Conservation (phyloP, 257 asterid species). For the Plectranthus barbatus region DNA sequence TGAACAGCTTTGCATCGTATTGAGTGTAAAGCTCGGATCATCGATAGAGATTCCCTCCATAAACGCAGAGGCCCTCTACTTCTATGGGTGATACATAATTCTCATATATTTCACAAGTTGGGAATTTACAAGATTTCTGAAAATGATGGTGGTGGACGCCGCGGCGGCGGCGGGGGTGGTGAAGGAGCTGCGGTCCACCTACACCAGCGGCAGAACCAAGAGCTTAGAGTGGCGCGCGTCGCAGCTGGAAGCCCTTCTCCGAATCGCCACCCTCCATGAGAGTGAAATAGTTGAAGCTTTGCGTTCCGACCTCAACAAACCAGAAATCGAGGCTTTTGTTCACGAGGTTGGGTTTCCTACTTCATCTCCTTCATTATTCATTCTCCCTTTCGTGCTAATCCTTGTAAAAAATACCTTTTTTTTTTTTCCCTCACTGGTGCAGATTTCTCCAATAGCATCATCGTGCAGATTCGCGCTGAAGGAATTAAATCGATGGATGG, state of each 20-base stretch:
- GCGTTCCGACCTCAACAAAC: slow-evolving; percentile 64
- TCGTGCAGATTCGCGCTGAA: slow-evolving; percentile 56
- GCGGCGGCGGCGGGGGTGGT: slow-evolving; percentile 33
- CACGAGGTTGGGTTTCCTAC: slow-evolving; percentile 58
- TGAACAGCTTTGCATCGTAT: no score
- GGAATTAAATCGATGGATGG: slow-evolving; percentile 58
- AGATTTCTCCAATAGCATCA: slow-evolving; percentile 41
- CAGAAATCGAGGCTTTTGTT: slow-evolving; percentile 56
- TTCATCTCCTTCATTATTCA: no score
- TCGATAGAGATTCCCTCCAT: no score
- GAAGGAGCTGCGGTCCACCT: slow-evolving; percentile 58
- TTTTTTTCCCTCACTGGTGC: neutral
- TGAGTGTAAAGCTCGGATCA: no score
- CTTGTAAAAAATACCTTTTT: no score
- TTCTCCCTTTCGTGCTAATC: no score
- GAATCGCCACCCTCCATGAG: slow-evolving; percentile 38
- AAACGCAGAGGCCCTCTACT: no score
- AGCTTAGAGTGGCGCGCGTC: slow-evolving; percentile 66
- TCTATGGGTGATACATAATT: no score
- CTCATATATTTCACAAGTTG: no score
- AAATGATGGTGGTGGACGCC: slow-evolving; percentile 16
- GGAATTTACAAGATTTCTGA: no score
- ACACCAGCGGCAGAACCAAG: slow-evolving; percentile 49
- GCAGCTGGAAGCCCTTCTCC: slow-evolving; percentile 59
- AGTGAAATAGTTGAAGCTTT: slow-evolving; percentile 54